Percentiles rank a stretch among this genome's conserved stretches.
Conservation (phyloP, 192 early-diverging fungal genomes). For the Mortierella claussenii region DNA sequence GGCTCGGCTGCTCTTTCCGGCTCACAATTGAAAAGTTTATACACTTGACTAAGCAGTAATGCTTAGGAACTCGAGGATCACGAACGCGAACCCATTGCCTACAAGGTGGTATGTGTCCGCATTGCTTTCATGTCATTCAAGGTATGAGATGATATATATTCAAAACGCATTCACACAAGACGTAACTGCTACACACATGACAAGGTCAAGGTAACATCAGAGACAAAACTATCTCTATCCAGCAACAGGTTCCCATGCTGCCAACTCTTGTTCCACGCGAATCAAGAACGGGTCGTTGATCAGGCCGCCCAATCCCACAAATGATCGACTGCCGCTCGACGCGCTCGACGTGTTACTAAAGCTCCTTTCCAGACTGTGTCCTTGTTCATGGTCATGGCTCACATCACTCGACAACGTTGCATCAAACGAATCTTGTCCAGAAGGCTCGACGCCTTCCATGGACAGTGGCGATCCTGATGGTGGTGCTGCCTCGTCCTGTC, state of each 20-base stretch:
- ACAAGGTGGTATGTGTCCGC: too few relatives aligned
- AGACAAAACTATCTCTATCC: too few relatives aligned
- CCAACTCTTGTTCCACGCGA: slow-evolving; percentile 36
- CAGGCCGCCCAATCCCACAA: slow-evolving; percentile 7
- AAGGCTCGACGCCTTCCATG: slow-evolving; percentile 19
- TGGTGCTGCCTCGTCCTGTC: background rate
- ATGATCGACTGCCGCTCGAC: slow-evolving; percentile 6
- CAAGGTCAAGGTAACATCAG: too few relatives aligned
- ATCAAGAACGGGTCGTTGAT: slow-evolving; percentile 45
- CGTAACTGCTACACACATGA: too few relatives aligned
- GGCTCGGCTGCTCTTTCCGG: too few relatives aligned
- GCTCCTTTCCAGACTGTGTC: slow-evolving; percentile 14
- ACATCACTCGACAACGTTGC: background rate
- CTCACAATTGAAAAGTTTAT: too few relatives aligned
- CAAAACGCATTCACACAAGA: too few relatives aligned
- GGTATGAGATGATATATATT: too few relatives aligned
- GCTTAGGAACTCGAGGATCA: too few relatives aligned
- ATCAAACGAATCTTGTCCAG: slow-evolving; percentile 8
- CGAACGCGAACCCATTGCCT: too few relatives aligned
- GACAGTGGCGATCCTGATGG: background rate
- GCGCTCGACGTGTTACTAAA: slow-evolving; percentile 3
- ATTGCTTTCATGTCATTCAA: too few relatives aligned
- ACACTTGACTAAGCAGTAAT: too few relatives aligned
- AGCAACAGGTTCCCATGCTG: slow-evolving; percentile 32
- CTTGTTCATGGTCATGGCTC: background rate